These are phyloP conservation scores for Esteya vermicola DNA, from an alignment of 2,329 filamentous ascomycete species.

Conservation along the genomic window DNA sequence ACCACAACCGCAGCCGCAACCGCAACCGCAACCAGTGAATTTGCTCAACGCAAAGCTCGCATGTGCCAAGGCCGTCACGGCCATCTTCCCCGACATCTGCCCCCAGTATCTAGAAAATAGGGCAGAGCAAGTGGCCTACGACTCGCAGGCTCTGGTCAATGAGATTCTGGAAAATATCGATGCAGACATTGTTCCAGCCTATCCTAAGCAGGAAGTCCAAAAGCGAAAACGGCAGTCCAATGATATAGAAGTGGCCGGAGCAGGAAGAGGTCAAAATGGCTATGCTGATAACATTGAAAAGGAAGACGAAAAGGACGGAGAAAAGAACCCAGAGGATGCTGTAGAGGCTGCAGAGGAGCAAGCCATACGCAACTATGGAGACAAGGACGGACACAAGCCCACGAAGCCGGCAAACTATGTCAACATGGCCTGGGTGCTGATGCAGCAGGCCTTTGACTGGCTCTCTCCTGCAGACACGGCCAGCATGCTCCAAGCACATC, in stretches of 20 bases:
- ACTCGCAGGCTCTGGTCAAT: slow-evolving; percentile 19
- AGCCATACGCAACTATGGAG: slow-evolving; percentile 10
- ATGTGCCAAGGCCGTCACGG: slow-evolving; percentile 17
- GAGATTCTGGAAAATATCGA: slow-evolving; percentile 26
- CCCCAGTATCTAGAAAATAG: slow-evolving; percentile 19
- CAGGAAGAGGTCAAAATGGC: too few species aligned
- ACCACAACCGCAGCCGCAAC: too few species aligned
- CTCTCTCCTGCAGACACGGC: slow-evolving; percentile 15
- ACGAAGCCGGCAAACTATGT: slow-evolving; percentile 9
- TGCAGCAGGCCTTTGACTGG: slow-evolving; percentile 21
- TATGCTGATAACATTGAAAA: background rate
- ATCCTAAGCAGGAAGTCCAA: slow-evolving; percentile 18
- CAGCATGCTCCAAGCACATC: slow-evolving; percentile 11
- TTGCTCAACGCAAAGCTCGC: slow-evolving; percentile 7
- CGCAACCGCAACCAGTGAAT: too few species aligned
- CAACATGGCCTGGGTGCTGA: slow-evolving; percentile 12
- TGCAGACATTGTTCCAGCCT: slow-evolving; percentile 20
- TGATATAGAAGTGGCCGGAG: background rate
- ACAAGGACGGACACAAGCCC: slow-evolving; percentile 10
- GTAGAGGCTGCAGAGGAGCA: slow-evolving; percentile 10
- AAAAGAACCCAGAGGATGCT: slow-evolving; percentile 4
- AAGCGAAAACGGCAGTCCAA: slow-evolving; percentile 26
- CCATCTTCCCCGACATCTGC: slow-evolving; percentile 32
- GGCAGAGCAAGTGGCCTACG: slow-evolving; percentile 14
- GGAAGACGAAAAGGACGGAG: background rate